These are phyloP conservation scores for Setomelanomma holmii DNA, from an alignment of 2,329 filamentous ascomycete genomes.

Conservation along the genomic window DNA sequence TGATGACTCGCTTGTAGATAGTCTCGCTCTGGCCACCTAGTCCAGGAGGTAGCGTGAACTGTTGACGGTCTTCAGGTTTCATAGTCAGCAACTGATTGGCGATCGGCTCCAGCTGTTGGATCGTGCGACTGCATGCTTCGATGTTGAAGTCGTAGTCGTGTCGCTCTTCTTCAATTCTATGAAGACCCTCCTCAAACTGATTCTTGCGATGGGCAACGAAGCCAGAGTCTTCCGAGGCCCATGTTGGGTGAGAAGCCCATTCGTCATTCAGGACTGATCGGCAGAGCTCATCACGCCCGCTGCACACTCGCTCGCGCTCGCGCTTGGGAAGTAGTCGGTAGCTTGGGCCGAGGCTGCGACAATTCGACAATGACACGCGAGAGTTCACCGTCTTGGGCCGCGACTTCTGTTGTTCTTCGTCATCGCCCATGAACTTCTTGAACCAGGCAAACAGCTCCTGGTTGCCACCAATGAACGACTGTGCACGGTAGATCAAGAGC, in stretches of 20 bases:
- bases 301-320: slow-evolving; percentile 89
- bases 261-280: slow-evolving; percentile 93
- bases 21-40: slow-evolving; percentile 93
- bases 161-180: slow-evolving; percentile 95
- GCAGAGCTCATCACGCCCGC: slow-evolving; percentile 93
- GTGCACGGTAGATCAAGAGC: slow-evolving; percentile 81
- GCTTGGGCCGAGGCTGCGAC: slow-evolving; percentile 92
- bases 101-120: slow-evolving; percentile 93
- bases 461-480: slow-evolving; percentile 85
- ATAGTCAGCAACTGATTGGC: slow-evolving; percentile 88
- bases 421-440: slow-evolving; percentile 80
- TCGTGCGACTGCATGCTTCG: slow-evolving; percentile 91
- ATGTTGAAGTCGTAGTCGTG: slow-evolving; percentile 99
- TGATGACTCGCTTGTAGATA: slow-evolving; percentile 95
- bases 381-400: slow-evolving; percentile 74
- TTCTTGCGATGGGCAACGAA: slow-evolving; percentile 99
- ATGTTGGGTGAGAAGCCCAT: slow-evolving; percentile 98
- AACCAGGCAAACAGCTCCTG: slow-evolving; percentile 89
- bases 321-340: slow-evolving; percentile 91
- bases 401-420: slow-evolving; percentile 60
- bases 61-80: slow-evolving; percentile 71
- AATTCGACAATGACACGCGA: slow-evolving; percentile 92
- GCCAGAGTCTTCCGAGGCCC: slow-evolving; percentile 97
- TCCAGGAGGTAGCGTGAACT: slow-evolving; percentile 80
- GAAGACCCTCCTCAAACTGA: slow-evolving; percentile 88